Base-by-base conservation (phyloP, 257 asterid genomes). In the Salvia rosmarinus region DNA sequence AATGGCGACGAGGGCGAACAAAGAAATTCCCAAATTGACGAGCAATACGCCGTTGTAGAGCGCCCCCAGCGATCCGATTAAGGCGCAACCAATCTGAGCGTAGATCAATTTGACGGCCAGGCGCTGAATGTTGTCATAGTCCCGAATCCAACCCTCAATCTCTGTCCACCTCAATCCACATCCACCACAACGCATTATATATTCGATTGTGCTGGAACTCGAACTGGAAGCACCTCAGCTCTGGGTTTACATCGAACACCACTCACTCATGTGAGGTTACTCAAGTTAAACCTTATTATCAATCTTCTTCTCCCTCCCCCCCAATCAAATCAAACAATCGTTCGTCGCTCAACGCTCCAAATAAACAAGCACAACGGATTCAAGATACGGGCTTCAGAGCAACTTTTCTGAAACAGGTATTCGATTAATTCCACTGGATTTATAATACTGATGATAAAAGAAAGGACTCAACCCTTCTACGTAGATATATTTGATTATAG, bases 31-130 rank as follows among this genome's bases (percentile, higher is more conserved):
- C 83, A 90, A 81, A 87, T 87, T 78, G 34, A 82, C 84, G 65
- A 92, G 83, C 84, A 85, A 78, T 4, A 90, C 90, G 2, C 92
- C 97, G 73, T 78, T 92, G 86, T 82, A 92, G 64, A 90, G 80
- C 13, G 97, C 93, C 19, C 96, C 98, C 13, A 92, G 89, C 9
- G 98, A 92, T 81, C 98, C 98, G 81, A 90, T 80, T 84, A 92
- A 76, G 19, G 98, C 84, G 81, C 93, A 88, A 40, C 75, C 95
- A 85, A 92, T 90, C 91, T 92, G 88, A 79, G 84, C 78, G 86
- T 88, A 88, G 84, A 92, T 87, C 79, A 92, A 79, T 73, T 75
- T 82, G n/a, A 92, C 89, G 65, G 97, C 97, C 23, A 86, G 80
- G 16, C 87, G 82, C 87, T 88, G 96, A 82, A 92, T 83, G 82